Evolutionary conservation across 176 grass and related monocot species (phyloP).

Genomic region (Triticum monococcum): DNA sequence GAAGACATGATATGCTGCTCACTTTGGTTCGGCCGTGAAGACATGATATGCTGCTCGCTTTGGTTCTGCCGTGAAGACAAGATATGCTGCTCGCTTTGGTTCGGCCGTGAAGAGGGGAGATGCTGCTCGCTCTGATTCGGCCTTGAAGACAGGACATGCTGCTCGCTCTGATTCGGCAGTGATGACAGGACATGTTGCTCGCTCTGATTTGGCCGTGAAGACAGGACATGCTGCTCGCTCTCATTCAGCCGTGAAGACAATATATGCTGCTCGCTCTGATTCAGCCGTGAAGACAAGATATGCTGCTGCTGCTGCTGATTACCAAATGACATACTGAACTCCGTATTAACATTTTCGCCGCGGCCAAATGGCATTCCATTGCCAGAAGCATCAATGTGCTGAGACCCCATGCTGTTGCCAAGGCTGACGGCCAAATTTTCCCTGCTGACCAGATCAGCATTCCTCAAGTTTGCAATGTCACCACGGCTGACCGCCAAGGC

Average conservation of each 20-base stretch:
- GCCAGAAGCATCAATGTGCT: not conserved
- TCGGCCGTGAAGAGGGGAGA: too few species aligned
- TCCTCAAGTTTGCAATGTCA: not conserved
- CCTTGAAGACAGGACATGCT: not conserved
- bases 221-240: not conserved
- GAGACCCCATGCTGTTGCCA: not conserved
- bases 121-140: not conserved
- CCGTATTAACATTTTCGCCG: conserved; percentile 31
- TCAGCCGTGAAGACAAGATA: not conserved
- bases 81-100: too few species aligned
- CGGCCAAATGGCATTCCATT: not conserved
- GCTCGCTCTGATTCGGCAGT: conserved; percentile 33
- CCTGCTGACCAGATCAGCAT: not conserved
- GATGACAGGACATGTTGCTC: not conserved
- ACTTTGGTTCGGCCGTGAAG: not conserved
- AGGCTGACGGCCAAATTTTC: conserved; percentile 12
- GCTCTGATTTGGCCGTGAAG: not conserved
- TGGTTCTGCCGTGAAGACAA: too few species aligned
- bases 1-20: not conserved
- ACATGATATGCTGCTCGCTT: not conserved
- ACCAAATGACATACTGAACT: conserved; percentile 38
- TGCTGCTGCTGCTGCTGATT: conserved; percentile 24
- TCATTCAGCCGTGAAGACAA: not conserved
- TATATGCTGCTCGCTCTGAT: not conserved
- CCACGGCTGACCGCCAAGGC: not conserved